These are phyloP conservation scores for Linnemannia exigua DNA, from an alignment of 192 early-diverging fungal genomes.

Conservation along the genomic window DNA sequence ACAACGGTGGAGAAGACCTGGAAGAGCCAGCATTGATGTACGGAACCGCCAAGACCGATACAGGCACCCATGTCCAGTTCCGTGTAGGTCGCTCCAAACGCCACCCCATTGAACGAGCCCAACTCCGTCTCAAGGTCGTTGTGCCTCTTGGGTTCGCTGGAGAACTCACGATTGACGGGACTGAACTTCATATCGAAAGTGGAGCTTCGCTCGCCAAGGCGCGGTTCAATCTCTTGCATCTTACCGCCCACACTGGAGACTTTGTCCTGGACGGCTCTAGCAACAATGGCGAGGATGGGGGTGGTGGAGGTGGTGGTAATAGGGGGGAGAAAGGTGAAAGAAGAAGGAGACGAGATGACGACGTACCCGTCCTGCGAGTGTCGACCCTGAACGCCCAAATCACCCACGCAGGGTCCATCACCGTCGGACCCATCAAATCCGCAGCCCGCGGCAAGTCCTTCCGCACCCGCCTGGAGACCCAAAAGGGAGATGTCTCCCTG, in stretches of 20 bases:
- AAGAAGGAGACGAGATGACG: neutral
- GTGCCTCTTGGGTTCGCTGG: neutral
- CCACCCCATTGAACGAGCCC: neutral
- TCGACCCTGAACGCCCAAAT: conserved; percentile 1
- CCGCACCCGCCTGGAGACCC: neutral
- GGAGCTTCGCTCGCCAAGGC: neutral
- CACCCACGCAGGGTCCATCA: neutral
- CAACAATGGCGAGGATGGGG: neutral
- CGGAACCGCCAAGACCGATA: neutral
- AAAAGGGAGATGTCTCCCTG: neutral
- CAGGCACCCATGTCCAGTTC: neutral
- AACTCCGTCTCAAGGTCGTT: neutral
- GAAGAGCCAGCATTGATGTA: neutral
- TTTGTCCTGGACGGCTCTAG: neutral
- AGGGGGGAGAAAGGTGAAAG: neutral
- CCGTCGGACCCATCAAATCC: neutral
- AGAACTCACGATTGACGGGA: neutral
- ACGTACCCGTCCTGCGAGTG: neutral
- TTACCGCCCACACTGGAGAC: neutral
- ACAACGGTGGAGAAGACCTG: neutral
- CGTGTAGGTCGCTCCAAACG: neutral
- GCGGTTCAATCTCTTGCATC: neutral
- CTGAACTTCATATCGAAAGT: neutral
- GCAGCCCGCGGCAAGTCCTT: neutral
- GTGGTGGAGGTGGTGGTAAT: neutral